These are phyloP conservation scores for Pelargonium nanum DNA, from an alignment of 345 rosid species.

Conservation along the genomic window DNA sequence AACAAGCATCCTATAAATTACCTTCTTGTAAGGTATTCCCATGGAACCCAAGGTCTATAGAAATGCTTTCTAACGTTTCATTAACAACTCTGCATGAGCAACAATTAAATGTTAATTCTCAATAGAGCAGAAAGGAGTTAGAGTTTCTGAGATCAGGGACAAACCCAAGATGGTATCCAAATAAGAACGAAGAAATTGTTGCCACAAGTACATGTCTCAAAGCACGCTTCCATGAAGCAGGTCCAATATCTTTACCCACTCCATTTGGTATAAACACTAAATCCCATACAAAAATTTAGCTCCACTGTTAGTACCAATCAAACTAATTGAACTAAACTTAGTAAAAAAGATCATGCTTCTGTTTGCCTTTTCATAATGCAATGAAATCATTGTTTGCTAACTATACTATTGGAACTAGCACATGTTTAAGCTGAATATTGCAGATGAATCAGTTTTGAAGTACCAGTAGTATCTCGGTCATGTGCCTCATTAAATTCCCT, in stretches of 20 bases:
- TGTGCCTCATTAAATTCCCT: conserved; percentile 24
- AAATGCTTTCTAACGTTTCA: conserved; percentile 86
- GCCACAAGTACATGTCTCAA: conserved; percentile 74
- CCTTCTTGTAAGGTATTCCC: conserved; percentile 89
- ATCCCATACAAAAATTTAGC: conserved; percentile 16
- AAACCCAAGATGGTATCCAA: conserved; percentile 90
- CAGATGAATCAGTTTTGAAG: background rate
- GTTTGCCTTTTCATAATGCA: background rate
- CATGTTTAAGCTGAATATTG: background rate
- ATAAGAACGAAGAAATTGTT: conserved; percentile 58
- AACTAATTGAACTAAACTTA: background rate
- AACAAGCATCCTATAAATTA: conserved; percentile 11
- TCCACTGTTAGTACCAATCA: conserved; percentile 5
- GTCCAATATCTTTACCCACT: conserved; percentile 45
- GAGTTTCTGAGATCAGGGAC: conserved; percentile 9
- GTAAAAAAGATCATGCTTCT: background rate
- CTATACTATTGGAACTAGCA: background rate
- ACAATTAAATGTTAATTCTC: background rate
- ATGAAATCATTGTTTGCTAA: background rate
- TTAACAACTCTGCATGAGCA: conserved; percentile 66
- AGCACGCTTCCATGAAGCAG: conserved; percentile 76
- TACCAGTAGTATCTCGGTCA: conserved; percentile 27
- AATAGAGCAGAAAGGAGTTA: background rate
- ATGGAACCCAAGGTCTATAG: conserved; percentile 71
- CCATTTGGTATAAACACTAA: conserved; percentile 43